Base-by-base conservation (phyloP, 1,139 yeast genomes). In the Blastobotrys buckinghamii region DNA sequence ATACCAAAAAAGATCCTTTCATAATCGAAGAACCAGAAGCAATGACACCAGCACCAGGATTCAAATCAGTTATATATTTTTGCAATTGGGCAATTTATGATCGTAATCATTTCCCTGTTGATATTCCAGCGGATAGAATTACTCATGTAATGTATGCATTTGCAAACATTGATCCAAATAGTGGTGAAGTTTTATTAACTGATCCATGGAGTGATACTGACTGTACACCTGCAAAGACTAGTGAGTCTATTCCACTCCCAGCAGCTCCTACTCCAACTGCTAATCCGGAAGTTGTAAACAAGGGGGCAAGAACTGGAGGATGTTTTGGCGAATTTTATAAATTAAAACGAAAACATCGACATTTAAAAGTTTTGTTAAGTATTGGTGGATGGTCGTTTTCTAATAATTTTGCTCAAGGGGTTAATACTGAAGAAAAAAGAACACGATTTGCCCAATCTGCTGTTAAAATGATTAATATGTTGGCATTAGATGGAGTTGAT, bases 321-420 rank as follows among this genome's bases (percentile, higher is more conserved):
- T 71, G 75, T 50, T 63, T 86, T 24, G 79, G 78, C 33, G 85
- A 79, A 58, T 66, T 87, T 12, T 69, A 67, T 42, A 72, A 72
- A 50, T 54, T 85, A 57, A 83, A 81, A 60, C 56, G 59, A 47
- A 47, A 62, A 15, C 62, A 79, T 50, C 76, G 81, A 1, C 69
- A 74, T 32, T 61, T 89, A 37, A 81, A 81, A 53, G 70, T 82
- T 0, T 69, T 81, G 10, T 74, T 89, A 75, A 82, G 96, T 0
- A 75, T 92, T 53, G 98, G 98, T 6, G 98, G 98, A 0, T 84
- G 94, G 84, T 83, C 94, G 0, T 76, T 83, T 19, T 70, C 77
- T 10, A 71, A 69, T 0, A 66, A 69, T 7, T 83, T 89, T 59
- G 72, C 70, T 12, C 66, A 67, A 1, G 73, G 82, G 7, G 72